These are phyloP conservation scores for Artemisia annua DNA, from an alignment of 129 eudicot species.

Conservation along the genomic window DNA sequence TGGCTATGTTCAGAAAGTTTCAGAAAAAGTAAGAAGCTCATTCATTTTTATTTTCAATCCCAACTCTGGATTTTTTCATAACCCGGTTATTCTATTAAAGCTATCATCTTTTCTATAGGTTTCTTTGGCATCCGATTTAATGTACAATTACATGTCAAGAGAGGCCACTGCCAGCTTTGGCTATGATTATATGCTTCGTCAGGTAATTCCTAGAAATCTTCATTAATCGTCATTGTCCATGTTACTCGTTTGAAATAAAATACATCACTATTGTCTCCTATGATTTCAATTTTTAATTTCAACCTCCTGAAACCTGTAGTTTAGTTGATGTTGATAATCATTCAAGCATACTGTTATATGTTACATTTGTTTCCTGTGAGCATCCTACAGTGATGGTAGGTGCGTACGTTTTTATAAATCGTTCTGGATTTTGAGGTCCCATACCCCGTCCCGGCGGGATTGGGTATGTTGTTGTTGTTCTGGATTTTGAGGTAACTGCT, in stretches of 20 bases:
- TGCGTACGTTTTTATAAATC: no score
- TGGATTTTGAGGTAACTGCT: no score
- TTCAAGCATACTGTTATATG: no score
- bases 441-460: no score
- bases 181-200: conserved; percentile 86
- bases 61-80: background rate
- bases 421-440: no score
- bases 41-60: no score
- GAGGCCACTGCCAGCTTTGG: conserved; percentile 93
- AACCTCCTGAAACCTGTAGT: background rate
- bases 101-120: conserved; percentile 40
- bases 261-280: background rate
- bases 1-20: no score
- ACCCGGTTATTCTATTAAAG: background rate
- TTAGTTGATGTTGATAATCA: no score
- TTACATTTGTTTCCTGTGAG: no score
- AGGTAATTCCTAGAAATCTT: conserved; percentile 46
- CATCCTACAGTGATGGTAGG: no score
- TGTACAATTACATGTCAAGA: conserved; percentile 84
- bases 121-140: conserved; percentile 89
- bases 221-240: background rate
- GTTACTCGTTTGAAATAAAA: background rate
- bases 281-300: background rate
- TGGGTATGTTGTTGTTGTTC: no score
- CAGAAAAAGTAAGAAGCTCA: no score